A percentile compares a stretch with the other conserved stretches of the same genome.
Evolutionary conservation across 805 yeast genomes (phyloP).

Genomic region (Pichia paraexigua): DNA sequence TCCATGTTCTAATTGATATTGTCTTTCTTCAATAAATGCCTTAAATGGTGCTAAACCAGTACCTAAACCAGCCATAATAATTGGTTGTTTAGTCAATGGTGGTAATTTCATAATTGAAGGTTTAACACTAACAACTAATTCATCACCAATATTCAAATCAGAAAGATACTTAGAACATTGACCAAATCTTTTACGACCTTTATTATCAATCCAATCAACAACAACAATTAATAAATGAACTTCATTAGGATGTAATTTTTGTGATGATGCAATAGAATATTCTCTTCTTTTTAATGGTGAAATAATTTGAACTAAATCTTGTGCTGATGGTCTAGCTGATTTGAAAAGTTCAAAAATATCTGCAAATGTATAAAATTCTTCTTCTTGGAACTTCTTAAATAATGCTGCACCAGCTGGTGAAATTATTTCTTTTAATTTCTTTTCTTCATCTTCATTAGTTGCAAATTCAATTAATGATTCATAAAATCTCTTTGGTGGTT

Average conservation of each 20-base stretch:
- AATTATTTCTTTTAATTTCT: constrained; percentile 52
- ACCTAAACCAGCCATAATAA: constrained; percentile 95
- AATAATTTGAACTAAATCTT: constrained; percentile 62
- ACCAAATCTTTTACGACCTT: constrained; percentile 82
- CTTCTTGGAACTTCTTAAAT: constrained; percentile 78
- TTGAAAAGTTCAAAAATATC: constrained; percentile 75
- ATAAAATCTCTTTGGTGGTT: constrained; percentile 91
- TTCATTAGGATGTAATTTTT: constrained; percentile 82
- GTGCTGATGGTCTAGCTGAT: constrained; percentile 70
- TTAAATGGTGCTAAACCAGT: constrained; percentile 98
- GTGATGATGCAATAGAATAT: constrained; percentile 95
- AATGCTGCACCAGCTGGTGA: constrained; percentile 78
- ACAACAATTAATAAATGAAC: constrained; percentile 90
- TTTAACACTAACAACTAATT: constrained; percentile 87
- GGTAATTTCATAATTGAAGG: constrained; percentile 97
- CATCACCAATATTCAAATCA: constrained; percentile 70
- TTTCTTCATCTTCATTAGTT: constrained; percentile 57
- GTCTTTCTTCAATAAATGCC: constrained; percentile 92
- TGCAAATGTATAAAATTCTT: constrained; percentile 69
- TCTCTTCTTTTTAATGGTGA: constrained; percentile 94
- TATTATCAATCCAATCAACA: constrained; percentile 87
- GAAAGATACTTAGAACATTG: constrained; percentile 90
- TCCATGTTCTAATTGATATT: constrained; percentile 89
- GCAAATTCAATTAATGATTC: constrained; percentile 74
- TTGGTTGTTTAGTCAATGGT: constrained; percentile 76